Conservation (phyloP, 2,329 filamentous ascomycete species). For the Penicillium sp. region DNA sequence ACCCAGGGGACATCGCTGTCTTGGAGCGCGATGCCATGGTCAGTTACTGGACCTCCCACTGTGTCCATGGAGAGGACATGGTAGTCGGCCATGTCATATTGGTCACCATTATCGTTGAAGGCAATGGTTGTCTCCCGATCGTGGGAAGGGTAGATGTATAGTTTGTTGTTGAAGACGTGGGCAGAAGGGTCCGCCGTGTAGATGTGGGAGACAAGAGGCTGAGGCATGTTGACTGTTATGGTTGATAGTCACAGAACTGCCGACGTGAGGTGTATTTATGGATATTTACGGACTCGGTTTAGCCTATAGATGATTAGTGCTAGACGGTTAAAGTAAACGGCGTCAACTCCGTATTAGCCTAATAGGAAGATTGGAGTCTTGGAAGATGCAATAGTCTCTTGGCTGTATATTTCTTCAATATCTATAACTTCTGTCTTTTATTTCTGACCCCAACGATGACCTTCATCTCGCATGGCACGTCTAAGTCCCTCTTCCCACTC, state of each 20-base stretch:
- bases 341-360: neutral
- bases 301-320: neutral
- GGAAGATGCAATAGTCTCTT: too few relatives aligned
- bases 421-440: neutral
- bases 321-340: conserved; percentile 7
- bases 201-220: conserved; percentile 70
- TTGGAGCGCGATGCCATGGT: conserved; percentile 71
- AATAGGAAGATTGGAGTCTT: neutral
- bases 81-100: conserved; percentile 84
- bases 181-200: conserved; percentile 81
- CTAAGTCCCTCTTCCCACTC: conserved; percentile 34
- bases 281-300: neutral
- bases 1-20: conserved; percentile 72
- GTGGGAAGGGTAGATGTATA: conserved; percentile 82
- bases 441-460: conserved; percentile 5
- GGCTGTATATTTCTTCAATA: neutral
- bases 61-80: conserved; percentile 70
- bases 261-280: neutral
- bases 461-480: conserved; percentile 25
- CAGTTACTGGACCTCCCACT: conserved; percentile 61
- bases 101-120: conserved; percentile 82
- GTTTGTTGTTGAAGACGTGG: conserved; percentile 72
- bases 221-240: conserved; percentile 22
- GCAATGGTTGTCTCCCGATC: conserved; percentile 73
- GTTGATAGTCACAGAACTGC: neutral